Base-by-base conservation (phyloP, 2,329 filamentous ascomycete genomes). In the Bipolaris oryzae region DNA sequence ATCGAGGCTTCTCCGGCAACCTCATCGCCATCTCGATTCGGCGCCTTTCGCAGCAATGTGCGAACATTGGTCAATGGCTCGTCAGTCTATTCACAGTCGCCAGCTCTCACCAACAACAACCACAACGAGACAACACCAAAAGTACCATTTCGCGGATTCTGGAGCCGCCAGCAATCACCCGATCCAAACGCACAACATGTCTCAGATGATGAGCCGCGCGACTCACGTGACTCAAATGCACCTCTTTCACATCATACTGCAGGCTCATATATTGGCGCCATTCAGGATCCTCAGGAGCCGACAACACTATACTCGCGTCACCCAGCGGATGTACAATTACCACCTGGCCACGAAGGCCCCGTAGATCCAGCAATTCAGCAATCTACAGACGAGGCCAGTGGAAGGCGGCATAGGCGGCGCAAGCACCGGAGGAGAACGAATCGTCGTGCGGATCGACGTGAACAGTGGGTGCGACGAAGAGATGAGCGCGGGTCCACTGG, bases 311-410 rank as follows among this genome's bases (percentile, higher is more conserved):
- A 73, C 54, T 58, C 58, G 42, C 63, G 72, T 11, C 73, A 75
- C 58, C 72, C 72, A 13, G 73, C 71, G 43, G 71, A 75, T 52
- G 69, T 73, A 16, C 66, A 58, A 33, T 59, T 74, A 21, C 61
- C 62, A 37, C 31, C 33, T 7, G 57, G 54, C 33, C 51, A 54
- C 62, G 78, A 79, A 57, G 67, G 76, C 16, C 77, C 78, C 11
- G 74, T 79, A 3, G 81, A 84, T 62, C 80, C 81, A 15, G 82
- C 81, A 21, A 81, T 82, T 55, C 70, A 79, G 58, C 78, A 81
- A 54, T 69, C 85, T 2, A 79, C 79, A 33, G 74, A 79, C 21
- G 68, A 81, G 52, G 79, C 78, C 45, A 76, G 80, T 38, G 60
- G 61, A 11, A 75, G 77, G 5, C 72, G 75, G 31, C 72, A 75